Percentiles rank a stretch among this genome's conserved stretches.
phyloP scores from a whole-genome alignment of 805 yeast species.

The Pichia occidentalis region DNA sequence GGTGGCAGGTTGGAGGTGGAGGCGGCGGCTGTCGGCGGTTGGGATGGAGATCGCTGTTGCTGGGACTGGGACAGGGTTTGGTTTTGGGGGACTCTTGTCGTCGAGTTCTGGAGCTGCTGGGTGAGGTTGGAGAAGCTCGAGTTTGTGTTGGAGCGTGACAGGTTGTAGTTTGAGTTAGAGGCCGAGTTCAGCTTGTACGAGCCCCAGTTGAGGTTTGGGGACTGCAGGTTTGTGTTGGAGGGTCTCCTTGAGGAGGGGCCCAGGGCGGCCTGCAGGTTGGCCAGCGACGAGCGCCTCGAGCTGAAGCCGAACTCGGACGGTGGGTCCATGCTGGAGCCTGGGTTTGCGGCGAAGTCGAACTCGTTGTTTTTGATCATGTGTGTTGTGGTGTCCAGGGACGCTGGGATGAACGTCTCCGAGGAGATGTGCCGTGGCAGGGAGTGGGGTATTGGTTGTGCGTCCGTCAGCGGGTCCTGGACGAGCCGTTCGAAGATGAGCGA shows the following conservation, averaged over 20 bases:
- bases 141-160: slow-evolving; percentile 19
- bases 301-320: slow-evolving; percentile 40
- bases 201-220: slow-evolving; percentile 16
- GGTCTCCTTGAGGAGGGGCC: slow-evolving; percentile 12
- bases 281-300: slow-evolving; percentile 46
- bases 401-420: slow-evolving; percentile 48
- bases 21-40: too few species aligned
- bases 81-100: slow-evolving; percentile 4
- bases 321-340: too few species aligned
- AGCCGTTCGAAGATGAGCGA: slow-evolving; percentile 60
- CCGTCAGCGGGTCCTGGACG: slow-evolving; percentile 50
- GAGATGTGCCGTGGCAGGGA: slow-evolving; percentile 34
- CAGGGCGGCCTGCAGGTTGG: slow-evolving; percentile 38
- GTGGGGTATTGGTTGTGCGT: slow-evolving; percentile 25
- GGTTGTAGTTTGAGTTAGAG: slow-evolving; percentile 16
- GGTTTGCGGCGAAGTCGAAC: slow-evolving; percentile 7
- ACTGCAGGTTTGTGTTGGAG: slow-evolving; percentile 9
- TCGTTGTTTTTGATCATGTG: slow-evolving; percentile 32
- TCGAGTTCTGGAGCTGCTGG: slow-evolving; percentile 19
- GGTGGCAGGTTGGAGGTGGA: slow-evolving; percentile 11
- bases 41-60: slow-evolving; percentile 6
- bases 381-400: slow-evolving; percentile 47
- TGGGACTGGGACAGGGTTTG: slow-evolving; percentile 8
- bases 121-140: slow-evolving; percentile 24
- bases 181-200: too few species aligned